Evolutionary conservation across 306 rosid genomes (phyloP), one percentile per base, ranked within the genome.

Genomic region (Prosopis cineraria): DNA sequence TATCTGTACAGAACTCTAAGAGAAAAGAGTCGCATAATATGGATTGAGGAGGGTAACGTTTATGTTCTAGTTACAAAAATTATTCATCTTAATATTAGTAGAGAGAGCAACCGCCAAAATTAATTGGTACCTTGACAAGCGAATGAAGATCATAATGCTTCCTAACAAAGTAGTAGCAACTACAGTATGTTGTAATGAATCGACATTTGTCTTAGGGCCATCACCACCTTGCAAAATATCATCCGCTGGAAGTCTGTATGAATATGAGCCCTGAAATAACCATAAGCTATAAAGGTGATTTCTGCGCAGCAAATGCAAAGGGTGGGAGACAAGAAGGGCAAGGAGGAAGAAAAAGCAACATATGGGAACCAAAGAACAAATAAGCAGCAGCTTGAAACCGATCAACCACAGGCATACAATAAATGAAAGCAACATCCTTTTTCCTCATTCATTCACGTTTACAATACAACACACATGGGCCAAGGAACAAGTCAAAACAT

Each of bases 91-190:
- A 59, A 25, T 69, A 70, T 37, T 22, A 70, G 59, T 24, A 55
- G 16, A 40, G 25, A 9, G 71, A 37, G 64, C 74, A 68, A 53
- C 75, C 25, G 66, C 39, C 39, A 24, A 47, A 70, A 79, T 36
- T 76, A 73, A 50, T 44, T 2, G 43, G 39, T 89, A 94, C 98
- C 94, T 90, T 80, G 91, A 90, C 60, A 94, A 63, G 77, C 94
- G 92, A 70, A 87, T 81, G 70, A 91, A 89, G 86, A 85, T 94
- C 81, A 94, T 87, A 47, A 90, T 86, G 89, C 97, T 94, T 86
- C 98, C 98, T 72, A 90, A 85, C 80, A 92, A 76, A 53, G 98
- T 92, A 79, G 94, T 89, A 63, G 91, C 93, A 76, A 92, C 84
- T 24, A 94, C 84, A 45, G 94, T 85, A 78, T 87, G 86, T 79